Evolutionary conservation across 2,329 filamentous ascomycete genomes (phyloP).

Genomic region (Fusarium siculi): DNA sequence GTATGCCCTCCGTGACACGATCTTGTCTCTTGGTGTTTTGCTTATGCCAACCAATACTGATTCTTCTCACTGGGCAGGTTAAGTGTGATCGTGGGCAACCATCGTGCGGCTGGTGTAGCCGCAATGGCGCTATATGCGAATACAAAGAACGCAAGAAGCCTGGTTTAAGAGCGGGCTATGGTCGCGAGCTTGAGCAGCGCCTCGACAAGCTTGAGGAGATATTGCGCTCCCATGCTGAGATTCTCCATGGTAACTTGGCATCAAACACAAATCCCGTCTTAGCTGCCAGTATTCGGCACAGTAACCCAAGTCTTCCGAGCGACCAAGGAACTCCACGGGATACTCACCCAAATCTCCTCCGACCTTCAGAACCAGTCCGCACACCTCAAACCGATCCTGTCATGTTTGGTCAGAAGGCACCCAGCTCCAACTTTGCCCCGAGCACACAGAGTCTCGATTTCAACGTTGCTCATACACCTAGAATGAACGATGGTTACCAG

Average conservation of each 20-base stretch:
- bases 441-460: slow-evolving; percentile 62
- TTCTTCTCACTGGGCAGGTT: slow-evolving; percentile 57
- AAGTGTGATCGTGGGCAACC: slow-evolving; percentile 83
- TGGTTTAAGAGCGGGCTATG: slow-evolving; percentile 73
- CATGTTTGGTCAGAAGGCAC: slow-evolving; percentile 71
- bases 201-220: slow-evolving; percentile 76
- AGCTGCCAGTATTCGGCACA: slow-evolving; percentile 58
- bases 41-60: slow-evolving; percentile 13
- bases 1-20: slow-evolving; percentile 53
- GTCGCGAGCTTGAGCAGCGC: slow-evolving; percentile 77
- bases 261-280: slow-evolving; percentile 47
- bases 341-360: slow-evolving; percentile 55
- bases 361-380: slow-evolving; percentile 60
- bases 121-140: slow-evolving; percentile 71
- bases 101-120: slow-evolving; percentile 74
- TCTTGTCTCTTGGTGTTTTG: not conserved
- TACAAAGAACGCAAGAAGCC: slow-evolving; percentile 77
- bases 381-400: slow-evolving; percentile 67
- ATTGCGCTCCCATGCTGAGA: slow-evolving; percentile 72
- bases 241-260: slow-evolving; percentile 68
- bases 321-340: slow-evolving; percentile 68
- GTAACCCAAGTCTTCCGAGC: slow-evolving; percentile 62
- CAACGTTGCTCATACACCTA: slow-evolving; percentile 58
- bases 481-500: slow-evolving; percentile 62
- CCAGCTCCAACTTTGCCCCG: slow-evolving; percentile 56